These are phyloP conservation scores for Chernovozyma aurita DNA, from an alignment of 1,139 yeast species.

Conservation along the genomic window DNA sequence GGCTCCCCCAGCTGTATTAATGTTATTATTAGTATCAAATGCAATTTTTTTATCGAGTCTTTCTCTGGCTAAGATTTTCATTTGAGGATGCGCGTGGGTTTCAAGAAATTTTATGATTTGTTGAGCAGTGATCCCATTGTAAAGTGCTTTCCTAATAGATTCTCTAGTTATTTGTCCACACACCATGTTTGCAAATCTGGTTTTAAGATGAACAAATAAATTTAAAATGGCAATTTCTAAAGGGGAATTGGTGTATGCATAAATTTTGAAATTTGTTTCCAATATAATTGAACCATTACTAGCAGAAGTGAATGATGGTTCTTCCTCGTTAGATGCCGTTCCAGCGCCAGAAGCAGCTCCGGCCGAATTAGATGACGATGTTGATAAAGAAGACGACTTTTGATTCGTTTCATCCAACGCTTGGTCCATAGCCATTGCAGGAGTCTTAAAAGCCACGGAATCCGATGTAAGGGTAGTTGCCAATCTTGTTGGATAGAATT, in stretches of 20 bases:
- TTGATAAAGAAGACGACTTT: constrained; percentile 17
- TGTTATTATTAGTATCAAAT: constrained; percentile 54
- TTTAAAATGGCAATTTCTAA: constrained; percentile 90
- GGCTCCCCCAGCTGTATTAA: constrained; percentile 46
- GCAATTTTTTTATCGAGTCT: constrained; percentile 62
- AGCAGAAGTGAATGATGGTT: constrained; percentile 13
- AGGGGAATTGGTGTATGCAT: constrained; percentile 94
- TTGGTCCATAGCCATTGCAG: constrained; percentile 65
- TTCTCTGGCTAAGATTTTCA: constrained; percentile 70
- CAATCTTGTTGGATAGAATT: constrained; percentile 86
- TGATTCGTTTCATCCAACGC: constrained; percentile 31
- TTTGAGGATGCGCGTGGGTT: constrained; percentile 92
- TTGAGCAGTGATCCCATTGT: constrained; percentile 90
- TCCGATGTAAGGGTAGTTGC: constrained; percentile 92
- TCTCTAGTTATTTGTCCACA: constrained; percentile 92
- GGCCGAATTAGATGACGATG: constrained; percentile 11
- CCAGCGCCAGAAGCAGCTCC: constrained; percentile 20
- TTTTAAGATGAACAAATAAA: constrained; percentile 76
- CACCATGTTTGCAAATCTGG: constrained; percentile 88
- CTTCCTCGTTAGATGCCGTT: constrained; percentile 10
- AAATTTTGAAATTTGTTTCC: constrained; percentile 89
- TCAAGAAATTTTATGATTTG: constrained; percentile 87
- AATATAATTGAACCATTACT: constrained; percentile 68
- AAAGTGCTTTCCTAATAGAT: constrained; percentile 76
- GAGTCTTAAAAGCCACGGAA: constrained; percentile 61